phyloP scores from a whole-genome alignment of 208 protist genomes.

The Trichomonas gallinae region DNA sequence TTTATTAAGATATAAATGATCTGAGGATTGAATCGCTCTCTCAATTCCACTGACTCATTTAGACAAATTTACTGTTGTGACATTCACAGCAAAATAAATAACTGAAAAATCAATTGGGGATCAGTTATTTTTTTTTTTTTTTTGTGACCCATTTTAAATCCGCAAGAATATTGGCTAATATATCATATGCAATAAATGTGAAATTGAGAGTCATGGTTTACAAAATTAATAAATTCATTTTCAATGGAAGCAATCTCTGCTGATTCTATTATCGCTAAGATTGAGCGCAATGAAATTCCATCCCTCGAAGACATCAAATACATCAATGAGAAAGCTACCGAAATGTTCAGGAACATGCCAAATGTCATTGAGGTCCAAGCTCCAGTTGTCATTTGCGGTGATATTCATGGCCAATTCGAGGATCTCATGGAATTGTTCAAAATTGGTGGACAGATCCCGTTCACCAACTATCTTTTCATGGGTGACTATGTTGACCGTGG shows the following conservation, averaged over 20 bases:
- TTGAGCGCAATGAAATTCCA: background rate
- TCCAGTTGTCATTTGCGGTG: background rate
- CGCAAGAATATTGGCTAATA: too few relatives aligned
- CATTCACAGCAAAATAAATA: too few relatives aligned
- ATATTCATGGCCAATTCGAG: background rate
- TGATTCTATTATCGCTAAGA: background rate
- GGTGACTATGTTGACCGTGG: constrained; percentile 36
- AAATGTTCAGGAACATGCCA: background rate
- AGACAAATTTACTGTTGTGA: too few relatives aligned
- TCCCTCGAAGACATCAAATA: background rate
- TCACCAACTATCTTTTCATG: constrained; percentile 95
- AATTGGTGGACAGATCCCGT: constrained; percentile 55
- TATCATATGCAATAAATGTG: too few relatives aligned
- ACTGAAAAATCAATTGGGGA: too few relatives aligned
- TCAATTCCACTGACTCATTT: too few relatives aligned
- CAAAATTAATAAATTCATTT: background rate
- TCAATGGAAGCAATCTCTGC: background rate
- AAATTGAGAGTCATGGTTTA: background rate
- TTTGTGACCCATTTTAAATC: too few relatives aligned
- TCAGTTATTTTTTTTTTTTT: too few relatives aligned
- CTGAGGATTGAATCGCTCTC: too few relatives aligned
- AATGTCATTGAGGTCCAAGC: background rate
- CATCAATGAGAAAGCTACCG: background rate
- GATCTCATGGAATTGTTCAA: constrained; percentile 71
- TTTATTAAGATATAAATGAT: too few relatives aligned